Percentiles rank a stretch among this genome's conserved stretches.
Conservation (phyloP, 2,329 filamentous ascomycete genomes). For the Fusarium torulosum region DNA sequence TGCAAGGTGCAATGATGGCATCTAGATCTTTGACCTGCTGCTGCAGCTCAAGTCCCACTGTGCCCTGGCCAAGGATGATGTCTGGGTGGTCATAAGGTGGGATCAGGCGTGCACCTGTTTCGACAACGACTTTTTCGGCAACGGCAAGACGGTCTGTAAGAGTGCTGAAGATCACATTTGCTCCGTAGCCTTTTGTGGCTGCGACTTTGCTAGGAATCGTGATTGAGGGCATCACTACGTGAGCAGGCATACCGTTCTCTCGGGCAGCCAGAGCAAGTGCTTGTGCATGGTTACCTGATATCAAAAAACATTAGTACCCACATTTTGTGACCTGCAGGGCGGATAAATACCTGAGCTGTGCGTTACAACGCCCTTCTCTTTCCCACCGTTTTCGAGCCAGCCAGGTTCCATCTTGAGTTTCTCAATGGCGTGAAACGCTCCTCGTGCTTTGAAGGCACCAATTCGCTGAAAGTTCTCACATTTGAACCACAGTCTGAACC, state of each 20-base stretch:
- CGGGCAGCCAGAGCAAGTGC: slow-evolving; percentile 1
- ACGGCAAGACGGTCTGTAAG: slow-evolving; percentile 2
- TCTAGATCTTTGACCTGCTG: background rate
- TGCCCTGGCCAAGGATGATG: background rate
- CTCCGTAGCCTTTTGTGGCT: slow-evolving; percentile 4
- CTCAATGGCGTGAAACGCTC: slow-evolving; percentile 2
- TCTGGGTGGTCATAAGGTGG: background rate
- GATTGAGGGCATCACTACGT: slow-evolving; percentile 12
- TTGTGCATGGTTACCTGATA: slow-evolving; percentile 4
- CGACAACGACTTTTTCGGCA: background rate
- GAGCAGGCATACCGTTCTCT: slow-evolving; percentile 6
- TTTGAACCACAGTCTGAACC: slow-evolving; percentile 1
- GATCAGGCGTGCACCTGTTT: slow-evolving; percentile 6
- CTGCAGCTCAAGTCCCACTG: slow-evolving; percentile 4
- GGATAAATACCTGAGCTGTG: slow-evolving; percentile 1
- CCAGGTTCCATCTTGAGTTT: slow-evolving; percentile 1
- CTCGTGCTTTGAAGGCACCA: slow-evolving; percentile 4
- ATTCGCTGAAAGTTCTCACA: slow-evolving; percentile 8
- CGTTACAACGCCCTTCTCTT: background rate
- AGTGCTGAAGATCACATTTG: slow-evolving; percentile 5
- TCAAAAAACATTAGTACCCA: no score
- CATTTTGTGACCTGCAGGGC: no score
- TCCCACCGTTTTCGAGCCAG: background rate
- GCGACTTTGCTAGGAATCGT: slow-evolving; percentile 4
- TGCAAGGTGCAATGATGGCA: background rate